phyloP scores from a whole-genome alignment of 768 basidiomycete genomes.

The Lentinula boryana region DNA sequence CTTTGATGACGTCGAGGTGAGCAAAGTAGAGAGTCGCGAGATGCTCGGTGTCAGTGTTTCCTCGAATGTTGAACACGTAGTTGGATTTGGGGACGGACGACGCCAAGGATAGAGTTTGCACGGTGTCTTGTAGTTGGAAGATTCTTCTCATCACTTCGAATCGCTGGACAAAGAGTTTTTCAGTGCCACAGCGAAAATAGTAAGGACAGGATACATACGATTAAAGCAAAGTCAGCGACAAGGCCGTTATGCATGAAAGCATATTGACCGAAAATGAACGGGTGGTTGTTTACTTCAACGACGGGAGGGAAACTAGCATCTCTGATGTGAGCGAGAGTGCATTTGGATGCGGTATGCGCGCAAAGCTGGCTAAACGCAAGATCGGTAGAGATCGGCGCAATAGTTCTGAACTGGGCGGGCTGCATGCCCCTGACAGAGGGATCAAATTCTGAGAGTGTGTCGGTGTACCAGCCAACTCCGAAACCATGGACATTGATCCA shows the following conservation, averaged over 20 bases:
- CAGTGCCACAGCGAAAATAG: background rate
- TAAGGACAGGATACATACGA: background rate
- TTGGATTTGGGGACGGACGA: background rate
- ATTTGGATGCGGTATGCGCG: background rate
- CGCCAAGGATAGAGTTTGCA: background rate
- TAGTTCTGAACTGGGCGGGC: background rate
- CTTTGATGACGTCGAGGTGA: background rate
- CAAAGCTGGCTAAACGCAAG: background rate
- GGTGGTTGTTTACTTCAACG: background rate
- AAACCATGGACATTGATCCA: background rate
- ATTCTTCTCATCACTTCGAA: background rate
- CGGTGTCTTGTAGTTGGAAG: background rate
- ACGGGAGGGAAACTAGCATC: background rate
- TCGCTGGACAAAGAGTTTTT: background rate
- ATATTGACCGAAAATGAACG: background rate
- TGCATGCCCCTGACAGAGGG: background rate
- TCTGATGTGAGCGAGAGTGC: background rate
- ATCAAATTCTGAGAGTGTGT: background rate
- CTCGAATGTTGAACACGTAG: background rate
- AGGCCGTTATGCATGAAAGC: background rate
- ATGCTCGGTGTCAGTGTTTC: background rate
- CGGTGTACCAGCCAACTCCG: background rate
- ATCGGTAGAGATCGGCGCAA: background rate
- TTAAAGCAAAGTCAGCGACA: background rate
- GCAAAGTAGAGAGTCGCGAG: background rate